Evolutionary conservation across 1,284 basidiomycete genomes (phyloP).

Genomic region (Coriolopsis trogii): DNA sequence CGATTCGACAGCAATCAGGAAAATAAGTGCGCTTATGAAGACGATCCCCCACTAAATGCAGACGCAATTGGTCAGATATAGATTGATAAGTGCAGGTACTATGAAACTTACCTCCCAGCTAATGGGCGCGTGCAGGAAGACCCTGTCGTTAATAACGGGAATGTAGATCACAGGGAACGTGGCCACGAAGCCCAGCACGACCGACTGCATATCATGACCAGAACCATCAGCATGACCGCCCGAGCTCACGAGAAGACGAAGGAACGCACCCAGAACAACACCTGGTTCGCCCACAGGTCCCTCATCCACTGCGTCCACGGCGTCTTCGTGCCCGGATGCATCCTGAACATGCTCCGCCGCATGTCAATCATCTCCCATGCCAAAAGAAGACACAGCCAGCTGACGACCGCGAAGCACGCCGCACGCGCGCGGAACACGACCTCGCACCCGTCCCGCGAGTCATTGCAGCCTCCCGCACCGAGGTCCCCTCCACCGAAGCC

Average conservation of each 20-base stretch:
- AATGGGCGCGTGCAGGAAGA: slow-evolving; percentile 47
- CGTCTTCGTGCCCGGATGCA: slow-evolving; percentile 37
- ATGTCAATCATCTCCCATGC: slow-evolving; percentile 45
- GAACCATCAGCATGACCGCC: neutral
- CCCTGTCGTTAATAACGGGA: slow-evolving; percentile 43
- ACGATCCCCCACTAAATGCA: slow-evolving; percentile 2
- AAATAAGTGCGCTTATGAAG: slow-evolving; percentile 47
- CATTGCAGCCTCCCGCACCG: slow-evolving; percentile 52
- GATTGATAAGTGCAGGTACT: slow-evolving; percentile 37
- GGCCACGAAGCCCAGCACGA: slow-evolving; percentile 47
- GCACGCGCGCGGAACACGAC: slow-evolving; percentile 57
- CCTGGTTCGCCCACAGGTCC: slow-evolving; percentile 54
- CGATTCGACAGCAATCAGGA: slow-evolving; percentile 53
- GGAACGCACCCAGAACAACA: slow-evolving; percentile 45
- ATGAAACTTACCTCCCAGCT: slow-evolving; percentile 50
- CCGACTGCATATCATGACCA: slow-evolving; percentile 31
- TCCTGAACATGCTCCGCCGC: slow-evolving; percentile 36
- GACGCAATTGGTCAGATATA: neutral
- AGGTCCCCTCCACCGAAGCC: slow-evolving; percentile 52
- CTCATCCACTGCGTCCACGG: slow-evolving; percentile 40
- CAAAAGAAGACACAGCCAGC: slow-evolving; percentile 49
- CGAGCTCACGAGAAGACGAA: neutral
- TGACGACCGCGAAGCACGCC: slow-evolving; percentile 54
- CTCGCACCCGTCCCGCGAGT: slow-evolving; percentile 37
- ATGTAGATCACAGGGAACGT: slow-evolving; percentile 57